Evolutionary conservation across 768 basidiomycete genomes (phyloP).

Genomic region (Auriculariales sp.): DNA sequence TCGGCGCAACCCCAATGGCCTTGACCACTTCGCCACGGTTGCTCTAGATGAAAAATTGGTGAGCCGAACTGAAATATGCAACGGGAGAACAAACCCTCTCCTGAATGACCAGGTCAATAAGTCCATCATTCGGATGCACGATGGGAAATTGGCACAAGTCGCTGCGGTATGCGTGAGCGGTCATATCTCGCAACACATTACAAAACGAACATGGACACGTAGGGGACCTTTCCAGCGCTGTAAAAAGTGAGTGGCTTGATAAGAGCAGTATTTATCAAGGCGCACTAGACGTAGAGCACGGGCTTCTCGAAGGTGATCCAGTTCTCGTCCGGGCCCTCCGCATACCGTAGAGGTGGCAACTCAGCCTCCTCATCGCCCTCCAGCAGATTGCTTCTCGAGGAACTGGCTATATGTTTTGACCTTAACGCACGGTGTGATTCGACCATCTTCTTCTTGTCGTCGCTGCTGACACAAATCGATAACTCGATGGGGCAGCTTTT

Average conservation of each 20-base stretch:
- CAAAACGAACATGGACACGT: constrained; percentile 39
- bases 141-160: constrained; percentile 78
- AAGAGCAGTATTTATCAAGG: neutral
- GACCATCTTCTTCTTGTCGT: constrained; percentile 61
- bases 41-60: constrained; percentile 18
- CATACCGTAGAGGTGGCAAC: constrained; percentile 33
- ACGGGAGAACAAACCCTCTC: constrained; percentile 31
- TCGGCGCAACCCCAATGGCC: constrained; percentile 44
- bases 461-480: constrained; percentile 51
- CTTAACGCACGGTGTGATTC: constrained; percentile 28
- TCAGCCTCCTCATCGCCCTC: constrained; percentile 8
- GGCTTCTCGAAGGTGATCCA: constrained; percentile 63
- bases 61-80: constrained; percentile 1
- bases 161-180: constrained; percentile 18
- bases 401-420: constrained; percentile 5
- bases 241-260: neutral
- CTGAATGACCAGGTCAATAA: constrained; percentile 59
- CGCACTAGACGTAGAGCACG: constrained; percentile 43
- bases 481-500: constrained; percentile 57
- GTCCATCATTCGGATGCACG: constrained; percentile 62
- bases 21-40: constrained; percentile 36
- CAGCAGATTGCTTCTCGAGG: neutral
- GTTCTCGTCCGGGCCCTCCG: constrained; percentile 32
- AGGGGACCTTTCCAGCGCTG: constrained; percentile 63
- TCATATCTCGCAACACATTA: neutral